A percentile compares a stretch with the other conserved stretches of the same genome.
Evolutionary conservation across 805 yeast genomes (phyloP).

Genomic region (Cyberlindnera mrakii): DNA sequence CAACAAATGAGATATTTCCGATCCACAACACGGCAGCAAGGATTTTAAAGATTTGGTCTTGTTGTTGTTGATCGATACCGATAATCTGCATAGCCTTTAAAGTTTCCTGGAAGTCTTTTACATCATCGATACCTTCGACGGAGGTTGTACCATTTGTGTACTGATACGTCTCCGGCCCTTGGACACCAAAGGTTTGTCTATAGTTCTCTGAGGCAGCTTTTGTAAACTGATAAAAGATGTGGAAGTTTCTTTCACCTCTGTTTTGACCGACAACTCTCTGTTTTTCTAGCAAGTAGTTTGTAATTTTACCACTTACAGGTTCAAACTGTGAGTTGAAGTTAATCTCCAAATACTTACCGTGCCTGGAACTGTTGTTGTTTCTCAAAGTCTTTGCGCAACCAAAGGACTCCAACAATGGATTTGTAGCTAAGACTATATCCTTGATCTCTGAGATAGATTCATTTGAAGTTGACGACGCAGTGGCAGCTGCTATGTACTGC

Average conservation of each 20-base stretch:
- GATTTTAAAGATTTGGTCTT: conserved; percentile 82
- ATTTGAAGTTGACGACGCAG: conserved; percentile 59
- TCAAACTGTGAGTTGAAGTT: conserved; percentile 75
- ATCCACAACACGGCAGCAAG: conserved; percentile 88
- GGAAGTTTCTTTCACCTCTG: conserved; percentile 89
- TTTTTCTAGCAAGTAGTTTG: conserved; percentile 89
- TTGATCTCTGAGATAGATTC: conserved; percentile 79
- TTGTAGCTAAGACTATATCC: conserved; percentile 97
- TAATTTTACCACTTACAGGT: conserved; percentile 93
- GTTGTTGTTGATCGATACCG: conserved; percentile 77
- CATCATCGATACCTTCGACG: conserved; percentile 84
- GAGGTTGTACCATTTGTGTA: conserved; percentile 86
- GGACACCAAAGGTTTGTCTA: conserved; percentile 82
- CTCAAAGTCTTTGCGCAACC: conserved; percentile 92
- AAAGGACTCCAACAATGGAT: conserved; percentile 83
- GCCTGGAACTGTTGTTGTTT: conserved; percentile 85
- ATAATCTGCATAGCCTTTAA: conserved; percentile 80
- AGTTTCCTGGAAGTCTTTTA: conserved; percentile 73
- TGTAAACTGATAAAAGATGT: conserved; percentile 92
- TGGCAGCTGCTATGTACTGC: conserved; percentile 92
- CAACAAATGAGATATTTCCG: conserved; percentile 83
- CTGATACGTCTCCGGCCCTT: conserved; percentile 86
- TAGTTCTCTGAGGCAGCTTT: conserved; percentile 84
- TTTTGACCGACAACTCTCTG: conserved; percentile 97
- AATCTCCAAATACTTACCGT: conserved; percentile 91